These are phyloP conservation scores for Ascochyta lentis DNA, from an alignment of 2,329 filamentous ascomycete genomes.

Conservation along the genomic window DNA sequence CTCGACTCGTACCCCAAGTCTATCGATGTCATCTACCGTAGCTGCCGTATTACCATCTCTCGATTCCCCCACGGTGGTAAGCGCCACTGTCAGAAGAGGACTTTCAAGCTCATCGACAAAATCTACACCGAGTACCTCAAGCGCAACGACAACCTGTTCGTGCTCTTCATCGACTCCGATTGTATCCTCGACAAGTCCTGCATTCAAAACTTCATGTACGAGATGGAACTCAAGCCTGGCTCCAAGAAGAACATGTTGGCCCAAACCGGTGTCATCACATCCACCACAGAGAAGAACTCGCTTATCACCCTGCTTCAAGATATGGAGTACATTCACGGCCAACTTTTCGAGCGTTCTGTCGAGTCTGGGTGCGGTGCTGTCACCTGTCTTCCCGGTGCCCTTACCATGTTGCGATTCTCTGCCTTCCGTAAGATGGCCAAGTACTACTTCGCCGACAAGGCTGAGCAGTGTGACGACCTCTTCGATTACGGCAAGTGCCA, in stretches of 20 bases:
- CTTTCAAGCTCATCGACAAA: conserved; percentile 91
- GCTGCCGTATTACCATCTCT: conserved; percentile 85
- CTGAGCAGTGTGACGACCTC: conserved; percentile 91
- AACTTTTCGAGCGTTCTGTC: conserved; percentile 93
- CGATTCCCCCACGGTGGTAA: conserved; percentile 94
- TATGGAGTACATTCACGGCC: conserved; percentile 97
- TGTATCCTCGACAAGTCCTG: conserved; percentile 92
- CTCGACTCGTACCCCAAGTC: conserved; percentile 83
- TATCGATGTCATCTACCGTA: conserved; percentile 86
- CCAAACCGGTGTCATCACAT: conserved; percentile 97
- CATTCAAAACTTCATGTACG: conserved; percentile 96
- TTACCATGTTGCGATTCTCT: conserved; percentile 94
- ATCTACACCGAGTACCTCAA: conserved; percentile 88
- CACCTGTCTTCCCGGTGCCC: conserved; percentile 91
- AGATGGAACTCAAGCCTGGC: conserved; percentile 96
- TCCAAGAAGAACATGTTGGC: conserved; percentile 92
- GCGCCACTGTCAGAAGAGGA: conserved; percentile 89
- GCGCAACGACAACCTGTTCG: conserved; percentile 88
- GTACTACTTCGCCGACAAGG: conserved; percentile 97
- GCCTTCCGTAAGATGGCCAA: conserved; percentile 97
- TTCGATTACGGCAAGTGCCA: conserved; percentile 98
- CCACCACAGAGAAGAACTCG: conserved; percentile 85
- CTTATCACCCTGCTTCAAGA: conserved; percentile 93
- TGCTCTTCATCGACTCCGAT: conserved; percentile 96
- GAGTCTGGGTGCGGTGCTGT: conserved; percentile 94